Base-by-base conservation (phyloP, 306 rosid species). In the Acacia crassicarpa region DNA sequence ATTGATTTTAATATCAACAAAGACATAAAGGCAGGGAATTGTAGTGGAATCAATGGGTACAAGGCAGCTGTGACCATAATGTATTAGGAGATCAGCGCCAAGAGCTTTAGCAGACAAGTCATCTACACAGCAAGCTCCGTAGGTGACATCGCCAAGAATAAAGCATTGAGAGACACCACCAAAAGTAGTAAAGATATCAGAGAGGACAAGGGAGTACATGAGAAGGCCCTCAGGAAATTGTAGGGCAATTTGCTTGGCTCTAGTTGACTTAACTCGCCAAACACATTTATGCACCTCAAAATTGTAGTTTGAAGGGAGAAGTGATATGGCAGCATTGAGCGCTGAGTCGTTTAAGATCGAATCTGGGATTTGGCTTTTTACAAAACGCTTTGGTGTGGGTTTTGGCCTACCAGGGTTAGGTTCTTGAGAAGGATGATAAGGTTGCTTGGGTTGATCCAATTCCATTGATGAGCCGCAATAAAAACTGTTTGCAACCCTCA, bases 201-300 rank as follows among this genome's bases (percentile, higher is more conserved):
- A 91, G 76, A 94, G 89, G 14, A 87, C 84, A 16, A 94, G 89
- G 30, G 98, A 92, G 84, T 91, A 94, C 97, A 94, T 94, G 83
- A 94, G 98, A 67, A 94, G 97, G 40, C 98, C 98, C 79, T 94
- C 98, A 0, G 98, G 97, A 56, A 92, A 91, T 68, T 92, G 97
- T 27, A 94, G 95, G 15, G 97, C 97, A 30, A 94, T 87, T 63
- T 91, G 91, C 70, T 89, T 79, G 73, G 97, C 91, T 6, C 68
- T 27, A 1, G 93, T 75, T 83, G 98, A 94, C 66, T 83, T 88
- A 30, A 92, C 90, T 15, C 97, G 98, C 97, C 92, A 94, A 44
- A 94, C 88, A 71, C 87, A 90, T 72, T 94, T 94, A 90, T 94
- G 98, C 65, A 94, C 91, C 83, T 94, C 98, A 82, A 92, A 94